These are phyloP conservation scores for Thalassiosira sp. DNA, from an alignment of 352 stramenopile species.

Conservation along the genomic window DNA sequence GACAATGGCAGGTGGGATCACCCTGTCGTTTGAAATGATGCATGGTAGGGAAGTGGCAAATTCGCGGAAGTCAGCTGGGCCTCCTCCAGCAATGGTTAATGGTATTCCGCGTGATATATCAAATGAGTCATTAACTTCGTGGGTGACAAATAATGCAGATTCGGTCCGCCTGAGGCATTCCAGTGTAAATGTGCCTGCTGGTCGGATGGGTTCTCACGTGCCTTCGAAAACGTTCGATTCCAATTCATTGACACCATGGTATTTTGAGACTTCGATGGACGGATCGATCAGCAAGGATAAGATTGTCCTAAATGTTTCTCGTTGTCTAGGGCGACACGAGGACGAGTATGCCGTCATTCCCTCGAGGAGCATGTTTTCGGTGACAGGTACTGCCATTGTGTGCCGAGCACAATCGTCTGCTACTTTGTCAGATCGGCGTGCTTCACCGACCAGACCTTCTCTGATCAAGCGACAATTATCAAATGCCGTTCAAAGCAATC, in stretches of 20 bases:
- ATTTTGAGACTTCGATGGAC: constrained; percentile 69
- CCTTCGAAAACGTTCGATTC: constrained; percentile 64
- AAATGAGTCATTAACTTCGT: constrained; percentile 63
- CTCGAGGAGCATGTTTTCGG: constrained; percentile 55
- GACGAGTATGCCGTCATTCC: constrained; percentile 43
- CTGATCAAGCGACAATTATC: constrained; percentile 33
- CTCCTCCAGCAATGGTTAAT: constrained; percentile 9
- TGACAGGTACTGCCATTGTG: constrained; percentile 70
- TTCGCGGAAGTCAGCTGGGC: constrained; percentile 1
- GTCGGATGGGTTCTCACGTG: constrained; percentile 12
- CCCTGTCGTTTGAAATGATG: constrained; percentile 76
- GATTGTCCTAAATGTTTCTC: constrained; percentile 68
- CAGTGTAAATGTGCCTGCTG: not conserved
- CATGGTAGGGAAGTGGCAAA: constrained; percentile 67
- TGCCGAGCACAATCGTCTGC: constrained; percentile 36
- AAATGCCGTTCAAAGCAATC: constrained; percentile 32
- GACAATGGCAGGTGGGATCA: constrained; percentile 75
- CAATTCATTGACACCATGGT: constrained; percentile 78
- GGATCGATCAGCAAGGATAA: constrained; percentile 65
- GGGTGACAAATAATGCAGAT: constrained; percentile 57
- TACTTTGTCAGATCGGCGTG: constrained; percentile 19
- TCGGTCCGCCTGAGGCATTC: constrained; percentile 9
- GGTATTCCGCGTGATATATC: constrained; percentile 36
- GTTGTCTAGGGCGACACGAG: constrained; percentile 59
- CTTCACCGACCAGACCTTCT: not conserved